phyloP scores from a whole-genome alignment of 2,329 filamentous ascomycete species.

The Ophiostoma sp. region DNA sequence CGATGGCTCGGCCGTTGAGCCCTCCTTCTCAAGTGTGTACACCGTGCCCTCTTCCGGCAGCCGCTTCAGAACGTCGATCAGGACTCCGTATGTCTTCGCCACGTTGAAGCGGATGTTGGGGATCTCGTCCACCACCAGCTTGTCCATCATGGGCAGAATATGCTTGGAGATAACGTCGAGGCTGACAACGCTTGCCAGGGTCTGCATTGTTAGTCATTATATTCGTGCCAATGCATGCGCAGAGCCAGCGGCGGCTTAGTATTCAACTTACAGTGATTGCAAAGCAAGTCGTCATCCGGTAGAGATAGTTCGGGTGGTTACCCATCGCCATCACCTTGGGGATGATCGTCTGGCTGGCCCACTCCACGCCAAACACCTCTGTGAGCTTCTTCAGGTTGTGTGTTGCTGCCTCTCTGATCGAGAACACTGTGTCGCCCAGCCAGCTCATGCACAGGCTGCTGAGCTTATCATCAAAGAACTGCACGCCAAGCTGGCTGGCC shows the following conservation, averaged over 20 bases:
- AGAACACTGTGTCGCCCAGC: conserved; percentile 97
- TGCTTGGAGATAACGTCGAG: conserved; percentile 88
- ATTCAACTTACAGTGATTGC: conserved; percentile 53
- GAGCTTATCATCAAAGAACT: conserved; percentile 98
- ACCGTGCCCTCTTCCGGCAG: conserved; percentile 85
- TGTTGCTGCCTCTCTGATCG: conserved; percentile 93
- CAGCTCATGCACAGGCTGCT: conserved; percentile 96
- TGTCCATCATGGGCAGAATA: conserved; percentile 92
- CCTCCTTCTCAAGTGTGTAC: conserved; percentile 76
- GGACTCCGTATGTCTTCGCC: conserved; percentile 88
- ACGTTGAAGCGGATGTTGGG: conserved; percentile 99
- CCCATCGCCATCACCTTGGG: conserved; percentile 99
- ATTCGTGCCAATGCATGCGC: background rate
- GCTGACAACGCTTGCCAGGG: conserved; percentile 85
- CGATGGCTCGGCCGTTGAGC: conserved; percentile 57
- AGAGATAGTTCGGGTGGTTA: conserved; percentile 95
- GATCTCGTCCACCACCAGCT: conserved; percentile 88
- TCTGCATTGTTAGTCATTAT: conserved; percentile 51
- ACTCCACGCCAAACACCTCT: conserved; percentile 96
- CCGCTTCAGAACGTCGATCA: conserved; percentile 87
- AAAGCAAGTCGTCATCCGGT: conserved; percentile 99
- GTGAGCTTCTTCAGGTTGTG: conserved; percentile 98
- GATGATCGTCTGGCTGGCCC: conserved; percentile 95
- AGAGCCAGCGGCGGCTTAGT: background rate
- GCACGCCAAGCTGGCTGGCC: conserved; percentile 88